A percentile compares a stretch with the other conserved stretches of the same genome.
Conservation (phyloP, 1,284 basidiomycete species). For the Somion occarium region DNA sequence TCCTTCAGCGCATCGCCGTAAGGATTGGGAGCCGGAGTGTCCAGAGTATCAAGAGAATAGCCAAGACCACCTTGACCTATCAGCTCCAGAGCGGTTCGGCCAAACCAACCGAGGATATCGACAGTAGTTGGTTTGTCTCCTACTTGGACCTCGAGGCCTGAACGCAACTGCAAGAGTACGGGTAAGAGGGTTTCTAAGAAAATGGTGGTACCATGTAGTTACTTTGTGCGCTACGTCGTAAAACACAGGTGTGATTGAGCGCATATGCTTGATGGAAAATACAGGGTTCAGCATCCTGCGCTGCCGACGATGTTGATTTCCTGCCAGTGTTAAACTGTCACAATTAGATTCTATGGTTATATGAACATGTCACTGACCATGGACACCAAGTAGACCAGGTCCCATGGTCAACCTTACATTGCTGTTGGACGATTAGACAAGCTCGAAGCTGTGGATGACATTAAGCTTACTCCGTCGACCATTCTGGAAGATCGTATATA, state of each 20-base stretch:
- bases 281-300: slow-evolving; percentile 5
- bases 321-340: neutral
- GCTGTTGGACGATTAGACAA: slow-evolving; percentile 1
- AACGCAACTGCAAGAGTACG: neutral
- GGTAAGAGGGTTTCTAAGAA: neutral
- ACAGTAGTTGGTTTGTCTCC: neutral
- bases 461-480: too few species aligned
- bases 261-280: slow-evolving; percentile 4
- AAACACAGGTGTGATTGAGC: slow-evolving; percentile 2
- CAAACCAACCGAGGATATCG: slow-evolving; percentile 4
- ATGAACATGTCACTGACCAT: neutral
- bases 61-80: slow-evolving; percentile 7
- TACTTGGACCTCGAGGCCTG: neutral
- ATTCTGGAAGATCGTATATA: too few species aligned
- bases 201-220: neutral
- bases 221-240: slow-evolving; percentile 6
- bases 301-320: neutral
- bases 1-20: neutral
- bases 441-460: slow-evolving; percentile 5
- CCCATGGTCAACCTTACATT: neutral
- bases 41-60: slow-evolving; percentile 5
- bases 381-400: neutral
- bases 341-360: neutral
- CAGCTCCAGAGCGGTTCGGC: slow-evolving; percentile 4
- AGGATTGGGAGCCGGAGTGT: neutral